Percentiles rank a stretch among this genome's conserved stretches.
Conservation (phyloP, 148 eudicot genomes). For the Silene conica region DNA sequence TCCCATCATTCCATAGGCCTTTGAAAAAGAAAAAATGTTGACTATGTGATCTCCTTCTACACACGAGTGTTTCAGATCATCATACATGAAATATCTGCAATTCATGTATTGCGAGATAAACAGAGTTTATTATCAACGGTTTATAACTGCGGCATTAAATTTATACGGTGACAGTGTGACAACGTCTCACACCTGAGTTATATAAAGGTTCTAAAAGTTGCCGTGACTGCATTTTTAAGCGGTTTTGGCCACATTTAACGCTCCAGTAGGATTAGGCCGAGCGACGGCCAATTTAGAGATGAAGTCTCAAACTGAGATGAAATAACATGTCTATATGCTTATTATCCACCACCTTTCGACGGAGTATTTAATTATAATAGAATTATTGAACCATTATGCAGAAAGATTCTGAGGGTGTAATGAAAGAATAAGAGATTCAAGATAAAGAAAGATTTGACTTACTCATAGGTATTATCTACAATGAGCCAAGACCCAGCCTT, state of each 20-base stretch:
- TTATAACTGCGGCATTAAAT: too few relatives aligned
- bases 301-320: neutral
- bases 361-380: neutral
- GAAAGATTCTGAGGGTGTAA: neutral
- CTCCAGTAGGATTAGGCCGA: neutral
- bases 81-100: slow-evolving; percentile 91
- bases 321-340: neutral
- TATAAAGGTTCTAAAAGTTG: neutral
- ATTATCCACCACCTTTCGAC: neutral
- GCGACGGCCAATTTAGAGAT: neutral
- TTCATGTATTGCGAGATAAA: neutral
- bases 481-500: slow-evolving; percentile 93
- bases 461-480: slow-evolving; percentile 99
- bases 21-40: slow-evolving; percentile 93
- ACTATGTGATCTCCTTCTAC: slow-evolving; percentile 82
- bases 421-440: neutral
- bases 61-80: slow-evolving; percentile 86
- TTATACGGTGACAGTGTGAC: too few relatives aligned
- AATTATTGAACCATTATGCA: neutral
- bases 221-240: neutral
- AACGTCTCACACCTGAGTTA: neutral
- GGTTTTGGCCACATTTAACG: neutral
- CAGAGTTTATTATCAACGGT: neutral
- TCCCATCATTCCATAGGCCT: slow-evolving; percentile 99
- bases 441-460: slow-evolving; percentile 32